phyloP scores from a whole-genome alignment of 192 early-diverging fungal species.

The Backusella circina region DNA sequence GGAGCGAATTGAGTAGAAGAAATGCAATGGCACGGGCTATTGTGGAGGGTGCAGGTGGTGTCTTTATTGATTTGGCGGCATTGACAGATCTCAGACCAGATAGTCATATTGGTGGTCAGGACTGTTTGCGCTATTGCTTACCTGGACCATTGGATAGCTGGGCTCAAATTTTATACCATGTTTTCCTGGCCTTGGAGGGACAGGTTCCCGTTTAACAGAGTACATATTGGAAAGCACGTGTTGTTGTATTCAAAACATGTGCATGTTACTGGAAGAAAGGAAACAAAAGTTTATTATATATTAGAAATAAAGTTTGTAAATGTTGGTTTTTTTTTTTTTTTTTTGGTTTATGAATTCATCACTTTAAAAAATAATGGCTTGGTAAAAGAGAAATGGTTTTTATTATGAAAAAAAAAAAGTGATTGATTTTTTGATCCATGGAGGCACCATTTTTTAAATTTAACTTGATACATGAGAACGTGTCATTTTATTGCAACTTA shows the following conservation, averaged over 20 bases:
- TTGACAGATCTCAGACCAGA: slow-evolving; percentile 42
- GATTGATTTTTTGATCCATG: too few relatives aligned
- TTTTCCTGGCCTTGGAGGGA: slow-evolving; percentile 13
- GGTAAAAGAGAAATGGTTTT: too few relatives aligned
- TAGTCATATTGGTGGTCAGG: slow-evolving; percentile 51
- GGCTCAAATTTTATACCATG: slow-evolving; percentile 33
- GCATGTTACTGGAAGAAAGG: not conserved
- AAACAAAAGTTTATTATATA: not conserved
- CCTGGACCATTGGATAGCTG: slow-evolving; percentile 54
- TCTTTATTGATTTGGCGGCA: slow-evolving; percentile 45
- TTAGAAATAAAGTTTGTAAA: not conserved
- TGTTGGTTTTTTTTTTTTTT: not conserved
- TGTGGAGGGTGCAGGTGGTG: slow-evolving; percentile 45
- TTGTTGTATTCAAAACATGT: not conserved
- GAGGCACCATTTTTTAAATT: too few relatives aligned
- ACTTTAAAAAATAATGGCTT: too few relatives aligned
- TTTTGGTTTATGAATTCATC: too few relatives aligned
- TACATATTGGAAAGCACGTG: not conserved
- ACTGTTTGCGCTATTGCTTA: slow-evolving; percentile 52
- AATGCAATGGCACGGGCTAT: slow-evolving; percentile 46
- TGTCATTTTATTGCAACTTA: too few relatives aligned
- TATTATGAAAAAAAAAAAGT: too few relatives aligned
- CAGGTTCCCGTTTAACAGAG: not conserved
- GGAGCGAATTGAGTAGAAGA: slow-evolving; percentile 39
- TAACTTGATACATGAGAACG: too few relatives aligned